A percentile compares a stretch with the other conserved stretches of the same genome.
Evolutionary conservation across 305 asterid genomes (phyloP).

Genomic region (Solanum hybrid): DNA sequence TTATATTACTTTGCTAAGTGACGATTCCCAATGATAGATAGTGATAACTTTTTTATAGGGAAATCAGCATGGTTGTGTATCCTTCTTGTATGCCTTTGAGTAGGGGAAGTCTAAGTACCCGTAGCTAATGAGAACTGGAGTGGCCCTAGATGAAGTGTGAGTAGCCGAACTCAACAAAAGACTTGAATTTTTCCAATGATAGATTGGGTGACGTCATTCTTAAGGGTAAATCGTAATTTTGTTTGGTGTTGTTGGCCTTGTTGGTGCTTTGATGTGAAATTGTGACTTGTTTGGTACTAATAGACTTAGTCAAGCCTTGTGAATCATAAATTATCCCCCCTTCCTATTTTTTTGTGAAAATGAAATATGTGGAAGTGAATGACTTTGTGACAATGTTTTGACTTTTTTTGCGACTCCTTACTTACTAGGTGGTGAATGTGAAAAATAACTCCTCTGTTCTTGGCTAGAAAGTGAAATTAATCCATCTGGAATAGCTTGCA

Average conservation of each 20-base stretch:
- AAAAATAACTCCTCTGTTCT: no score
- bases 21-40: no score
- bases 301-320: neutral
- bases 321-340: neutral
- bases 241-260: neutral
- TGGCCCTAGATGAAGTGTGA: neutral
- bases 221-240: neutral
- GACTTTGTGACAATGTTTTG: no score
- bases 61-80: no score
- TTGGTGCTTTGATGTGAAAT: neutral
- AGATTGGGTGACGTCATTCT: neutral
- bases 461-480: no score
- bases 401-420: no score
- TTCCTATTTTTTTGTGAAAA: neutral
- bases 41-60: no score
- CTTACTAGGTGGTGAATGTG: no score
- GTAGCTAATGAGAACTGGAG: neutral
- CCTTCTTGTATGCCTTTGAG: no score
- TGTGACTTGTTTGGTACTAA: neutral
- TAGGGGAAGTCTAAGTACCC: no score
- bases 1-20: no score
- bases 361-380: neutral
- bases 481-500: no score
- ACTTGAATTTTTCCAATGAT: neutral
- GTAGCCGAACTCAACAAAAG: neutral